A percentile compares a stretch with the other conserved stretches of the same genome.
These are phyloP conservation scores for Epicoccum nigrum DNA, from an alignment of 2,329 filamentous ascomycete species.

Conservation along the genomic window DNA sequence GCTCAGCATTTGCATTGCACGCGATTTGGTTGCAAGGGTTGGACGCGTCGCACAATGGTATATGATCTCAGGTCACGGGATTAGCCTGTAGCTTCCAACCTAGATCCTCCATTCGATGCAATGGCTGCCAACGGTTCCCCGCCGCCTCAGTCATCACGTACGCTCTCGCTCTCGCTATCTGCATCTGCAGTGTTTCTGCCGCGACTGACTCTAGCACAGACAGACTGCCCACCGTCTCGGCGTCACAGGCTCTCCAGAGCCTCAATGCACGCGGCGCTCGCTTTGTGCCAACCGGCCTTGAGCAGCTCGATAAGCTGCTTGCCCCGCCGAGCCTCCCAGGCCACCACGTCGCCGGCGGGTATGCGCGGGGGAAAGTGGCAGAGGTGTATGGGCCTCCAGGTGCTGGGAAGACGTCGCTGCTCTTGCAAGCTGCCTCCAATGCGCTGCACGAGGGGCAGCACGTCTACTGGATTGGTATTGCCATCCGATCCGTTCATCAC, in stretches of 20 bases:
- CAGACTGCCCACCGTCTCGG: conserved; percentile 77
- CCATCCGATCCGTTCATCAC: too few relatives aligned
- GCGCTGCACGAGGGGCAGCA: conserved; percentile 65
- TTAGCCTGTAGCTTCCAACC: conserved; percentile 1
- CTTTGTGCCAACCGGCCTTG: conserved; percentile 55
- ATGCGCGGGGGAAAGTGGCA: conserved; percentile 77
- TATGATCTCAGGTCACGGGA: conserved; percentile 30
- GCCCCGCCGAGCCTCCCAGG: conserved; percentile 32
- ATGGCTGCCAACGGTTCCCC: conserved; percentile 41
- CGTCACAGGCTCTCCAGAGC: conserved; percentile 71
- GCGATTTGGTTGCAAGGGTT: not conserved
- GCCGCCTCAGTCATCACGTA: conserved; percentile 48
- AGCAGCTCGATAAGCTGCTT: conserved; percentile 55
- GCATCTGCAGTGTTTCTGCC: not conserved
- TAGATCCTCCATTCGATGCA: conserved; percentile 3
- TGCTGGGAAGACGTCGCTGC: conserved; percentile 81
- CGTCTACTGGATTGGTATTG: conserved; percentile 81
- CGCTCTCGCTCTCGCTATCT: conserved; percentile 23
- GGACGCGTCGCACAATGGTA: conserved; percentile 26
- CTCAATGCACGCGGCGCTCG: conserved; percentile 59
- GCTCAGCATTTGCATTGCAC: not conserved
- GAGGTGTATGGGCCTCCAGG: conserved; percentile 90
- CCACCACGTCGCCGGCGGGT: conserved; percentile 54
- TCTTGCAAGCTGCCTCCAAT: conserved; percentile 72
- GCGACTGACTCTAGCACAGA: conserved; percentile 56